Evolutionary conservation across 192 early-diverging fungal genomes (phyloP).

Genomic region (Umbelopsis vinacea): DNA sequence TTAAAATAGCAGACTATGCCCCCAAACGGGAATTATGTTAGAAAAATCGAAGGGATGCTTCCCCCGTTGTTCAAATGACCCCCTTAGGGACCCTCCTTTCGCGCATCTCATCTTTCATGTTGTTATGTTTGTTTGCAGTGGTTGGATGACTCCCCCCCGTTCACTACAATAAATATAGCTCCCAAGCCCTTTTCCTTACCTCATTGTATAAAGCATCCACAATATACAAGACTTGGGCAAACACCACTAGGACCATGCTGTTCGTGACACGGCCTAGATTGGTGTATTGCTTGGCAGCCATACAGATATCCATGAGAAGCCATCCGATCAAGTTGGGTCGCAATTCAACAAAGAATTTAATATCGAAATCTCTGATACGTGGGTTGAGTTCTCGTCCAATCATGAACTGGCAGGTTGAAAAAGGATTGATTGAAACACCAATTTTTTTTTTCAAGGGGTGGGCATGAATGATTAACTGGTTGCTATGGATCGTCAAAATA

Average conservation of each 20-base stretch:
- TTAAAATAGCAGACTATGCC: slow-evolving; percentile 72
- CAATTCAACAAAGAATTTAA: slow-evolving; percentile 94
- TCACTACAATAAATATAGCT: no score
- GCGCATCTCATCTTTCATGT: no score
- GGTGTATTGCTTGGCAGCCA: slow-evolving; percentile 76
- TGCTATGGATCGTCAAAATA: background rate
- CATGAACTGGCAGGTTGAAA: slow-evolving; percentile 63
- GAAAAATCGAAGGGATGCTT: background rate
- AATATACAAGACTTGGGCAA: slow-evolving; percentile 86
- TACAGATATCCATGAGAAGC: slow-evolving; percentile 77
- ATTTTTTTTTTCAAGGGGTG: no score
- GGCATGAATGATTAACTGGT: no score
- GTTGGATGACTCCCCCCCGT: background rate
- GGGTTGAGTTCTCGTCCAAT: slow-evolving; percentile 97
- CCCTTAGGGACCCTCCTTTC: no score
- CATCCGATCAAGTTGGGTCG: slow-evolving; percentile 94
- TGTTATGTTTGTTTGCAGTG: background rate
- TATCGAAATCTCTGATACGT: slow-evolving; percentile 77
- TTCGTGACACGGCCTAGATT: slow-evolving; percentile 70
- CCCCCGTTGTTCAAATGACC: background rate
- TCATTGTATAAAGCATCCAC: slow-evolving; percentile 84
- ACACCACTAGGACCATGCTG: slow-evolving; percentile 77
- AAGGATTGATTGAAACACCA: background rate
- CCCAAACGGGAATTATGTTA: background rate
- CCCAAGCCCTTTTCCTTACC: background rate